These are phyloP conservation scores for Podospora sp. DNA, from an alignment of 495 filamentous ascomycete species.

Conservation along the genomic window DNA sequence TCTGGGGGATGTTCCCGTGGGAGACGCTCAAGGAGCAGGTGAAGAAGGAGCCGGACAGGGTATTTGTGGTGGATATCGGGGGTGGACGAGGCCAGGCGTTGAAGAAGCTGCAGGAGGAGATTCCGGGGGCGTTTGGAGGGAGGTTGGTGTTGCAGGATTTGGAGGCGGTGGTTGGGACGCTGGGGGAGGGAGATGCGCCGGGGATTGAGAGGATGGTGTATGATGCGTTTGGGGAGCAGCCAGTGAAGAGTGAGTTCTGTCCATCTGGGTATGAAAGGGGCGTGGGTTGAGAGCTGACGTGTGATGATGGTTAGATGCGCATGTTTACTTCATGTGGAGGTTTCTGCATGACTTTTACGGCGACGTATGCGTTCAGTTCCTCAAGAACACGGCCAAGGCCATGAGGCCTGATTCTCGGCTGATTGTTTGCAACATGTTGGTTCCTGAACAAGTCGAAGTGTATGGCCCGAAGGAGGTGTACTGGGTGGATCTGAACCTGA, in stretches of 20 bases:
- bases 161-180: constrained; percentile 24
- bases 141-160: constrained; percentile 31
- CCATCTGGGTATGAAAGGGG: neutral
- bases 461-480: constrained; percentile 26
- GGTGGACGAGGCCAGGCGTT: constrained; percentile 35
- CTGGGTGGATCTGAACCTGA: constrained; percentile 34
- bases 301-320: constrained; percentile 37
- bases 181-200: constrained; percentile 21
- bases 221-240: constrained; percentile 25
- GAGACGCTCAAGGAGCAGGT: constrained; percentile 34
- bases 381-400: constrained; percentile 43
- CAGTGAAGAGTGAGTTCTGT: constrained; percentile 28
- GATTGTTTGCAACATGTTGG: constrained; percentile 35
- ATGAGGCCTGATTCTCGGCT: constrained; percentile 38
- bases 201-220: constrained; percentile 27
- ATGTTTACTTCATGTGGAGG: constrained; percentile 56
- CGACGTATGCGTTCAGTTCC: constrained; percentile 43
- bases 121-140: constrained; percentile 21
- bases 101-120: constrained; percentile 31
- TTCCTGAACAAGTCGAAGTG: constrained; percentile 30
- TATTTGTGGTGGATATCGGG: constrained; percentile 37
- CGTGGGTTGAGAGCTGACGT: neutral
- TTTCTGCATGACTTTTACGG: constrained; percentile 57
- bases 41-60: constrained; percentile 35
- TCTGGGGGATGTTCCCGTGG: constrained; percentile 43